Percentiles rank a stretch among this genome's conserved stretches.
Conservation (phyloP, 2,329 filamentous ascomycete species). For the Botrytis fabae region DNA sequence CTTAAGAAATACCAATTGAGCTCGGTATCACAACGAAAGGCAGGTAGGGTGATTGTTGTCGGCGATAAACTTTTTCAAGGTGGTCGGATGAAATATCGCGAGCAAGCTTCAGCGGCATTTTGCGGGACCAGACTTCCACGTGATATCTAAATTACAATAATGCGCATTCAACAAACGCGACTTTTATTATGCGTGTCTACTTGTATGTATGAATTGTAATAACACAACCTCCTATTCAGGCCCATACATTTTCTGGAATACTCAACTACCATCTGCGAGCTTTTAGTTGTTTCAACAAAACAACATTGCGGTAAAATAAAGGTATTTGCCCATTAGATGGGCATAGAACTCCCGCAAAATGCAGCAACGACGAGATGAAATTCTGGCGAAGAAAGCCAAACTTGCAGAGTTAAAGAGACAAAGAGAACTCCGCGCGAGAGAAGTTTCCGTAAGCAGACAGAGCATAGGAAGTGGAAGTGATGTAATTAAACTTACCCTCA, state of each 20-base stretch:
- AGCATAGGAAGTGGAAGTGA: constrained; percentile 69
- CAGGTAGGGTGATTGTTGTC: constrained; percentile 26
- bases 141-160: constrained; percentile 18
- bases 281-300: not conserved
- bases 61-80: constrained; percentile 28
- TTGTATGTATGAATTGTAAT: constrained; percentile 5
- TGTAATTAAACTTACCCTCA: constrained; percentile 51
- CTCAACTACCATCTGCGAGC: not conserved
- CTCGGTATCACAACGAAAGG: constrained; percentile 30
- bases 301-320: constrained; percentile 19
- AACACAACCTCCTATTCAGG: constrained; percentile 6
- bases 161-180: constrained; percentile 18
- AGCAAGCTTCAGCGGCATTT: constrained; percentile 23
- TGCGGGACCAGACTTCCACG: constrained; percentile 22
- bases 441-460: constrained; percentile 68
- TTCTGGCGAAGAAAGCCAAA: constrained; percentile 93
- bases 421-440: constrained; percentile 77
- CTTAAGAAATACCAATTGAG: constrained; percentile 37
- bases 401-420: constrained; percentile 94
- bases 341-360: constrained; percentile 33
- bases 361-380: constrained; percentile 88
- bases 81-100: constrained; percentile 28
- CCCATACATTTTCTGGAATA: constrained; percentile 6
- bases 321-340: constrained; percentile 33
- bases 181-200: not conserved